These are phyloP conservation scores for Delphinella strobiligena DNA, from an alignment of 2,329 filamentous ascomycete genomes.

Conservation along the genomic window DNA sequence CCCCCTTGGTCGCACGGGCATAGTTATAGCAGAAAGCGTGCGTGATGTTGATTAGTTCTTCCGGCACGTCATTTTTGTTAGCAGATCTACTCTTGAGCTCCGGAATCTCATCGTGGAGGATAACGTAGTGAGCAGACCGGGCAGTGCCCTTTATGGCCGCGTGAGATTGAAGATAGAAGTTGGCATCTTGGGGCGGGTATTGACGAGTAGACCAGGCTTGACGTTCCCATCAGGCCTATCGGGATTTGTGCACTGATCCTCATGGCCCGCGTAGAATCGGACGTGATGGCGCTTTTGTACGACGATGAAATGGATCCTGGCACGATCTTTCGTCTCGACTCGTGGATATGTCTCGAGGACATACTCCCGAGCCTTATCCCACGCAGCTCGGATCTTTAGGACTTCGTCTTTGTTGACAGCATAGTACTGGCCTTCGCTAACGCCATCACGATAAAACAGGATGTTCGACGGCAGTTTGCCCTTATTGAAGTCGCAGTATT, in stretches of 20 bases:
- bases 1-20: constrained; percentile 17
- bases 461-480: constrained; percentile 12
- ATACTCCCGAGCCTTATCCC: not conserved
- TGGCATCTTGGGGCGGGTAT: not conserved
- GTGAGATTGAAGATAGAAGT: not conserved
- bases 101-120: not conserved
- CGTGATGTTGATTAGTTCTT: constrained; percentile 15
- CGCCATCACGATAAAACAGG: constrained; percentile 25
- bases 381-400: constrained; percentile 13
- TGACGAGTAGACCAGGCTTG: not conserved
- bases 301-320: constrained; percentile 21
- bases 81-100: no score
- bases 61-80: no score
- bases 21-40: constrained; percentile 24
- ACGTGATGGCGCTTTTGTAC: constrained; percentile 29
- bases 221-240: not conserved
- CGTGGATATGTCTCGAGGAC: not conserved
- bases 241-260: not conserved
- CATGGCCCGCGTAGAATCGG: constrained; percentile 24
- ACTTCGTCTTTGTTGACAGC: constrained; percentile 19
- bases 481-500: constrained; percentile 10
- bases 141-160: not conserved
- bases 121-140: not conserved
- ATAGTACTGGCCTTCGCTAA: constrained; percentile 21
- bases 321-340: not conserved